Percentiles rank a stretch among this genome's conserved stretches.
Conservation (phyloP, 225 moss, liverwort and hornwort species). For the Marchantia polymorpha region DNA sequence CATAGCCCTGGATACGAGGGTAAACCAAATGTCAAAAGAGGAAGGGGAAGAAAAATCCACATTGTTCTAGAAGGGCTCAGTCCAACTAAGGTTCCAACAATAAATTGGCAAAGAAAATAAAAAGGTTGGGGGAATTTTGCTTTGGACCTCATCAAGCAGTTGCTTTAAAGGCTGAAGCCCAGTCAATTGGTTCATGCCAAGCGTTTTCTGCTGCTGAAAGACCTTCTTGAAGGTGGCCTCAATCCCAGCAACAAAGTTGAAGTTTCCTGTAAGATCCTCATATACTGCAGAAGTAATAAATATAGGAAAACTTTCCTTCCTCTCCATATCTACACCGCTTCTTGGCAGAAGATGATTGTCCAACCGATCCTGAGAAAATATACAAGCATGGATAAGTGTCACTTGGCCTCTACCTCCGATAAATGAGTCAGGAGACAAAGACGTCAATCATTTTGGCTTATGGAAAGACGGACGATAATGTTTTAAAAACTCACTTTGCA, state of each 20-base stretch:
- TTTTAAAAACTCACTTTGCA: conserved; percentile 49
- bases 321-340: conserved; percentile 34
- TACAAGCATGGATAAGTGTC: not conserved
- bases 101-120: not conserved
- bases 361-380: conserved; percentile 39
- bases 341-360: conserved; percentile 59
- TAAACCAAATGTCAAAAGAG: not conserved
- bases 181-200: conserved; percentile 33
- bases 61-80: not conserved
- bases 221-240: conserved; percentile 40
- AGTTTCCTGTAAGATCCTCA: conserved; percentile 53
- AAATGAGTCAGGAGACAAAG: not conserved
- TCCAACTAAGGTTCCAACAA: too few species aligned
- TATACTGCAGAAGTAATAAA: conserved; percentile 70
- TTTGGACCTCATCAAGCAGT: conserved; percentile 45
- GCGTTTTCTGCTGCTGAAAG: conserved; percentile 21
- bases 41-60: not conserved
- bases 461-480: not conserved
- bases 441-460: not conserved
- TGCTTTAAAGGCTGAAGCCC: conserved; percentile 60
- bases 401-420: not conserved
- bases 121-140: not conserved
- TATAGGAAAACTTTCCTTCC: conserved; percentile 53
- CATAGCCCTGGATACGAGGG: conserved; percentile 43
- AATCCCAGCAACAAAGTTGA: conserved; percentile 39